phyloP scores from a whole-genome alignment of 106 monocot species.

The Vanilla planifolia region DNA sequence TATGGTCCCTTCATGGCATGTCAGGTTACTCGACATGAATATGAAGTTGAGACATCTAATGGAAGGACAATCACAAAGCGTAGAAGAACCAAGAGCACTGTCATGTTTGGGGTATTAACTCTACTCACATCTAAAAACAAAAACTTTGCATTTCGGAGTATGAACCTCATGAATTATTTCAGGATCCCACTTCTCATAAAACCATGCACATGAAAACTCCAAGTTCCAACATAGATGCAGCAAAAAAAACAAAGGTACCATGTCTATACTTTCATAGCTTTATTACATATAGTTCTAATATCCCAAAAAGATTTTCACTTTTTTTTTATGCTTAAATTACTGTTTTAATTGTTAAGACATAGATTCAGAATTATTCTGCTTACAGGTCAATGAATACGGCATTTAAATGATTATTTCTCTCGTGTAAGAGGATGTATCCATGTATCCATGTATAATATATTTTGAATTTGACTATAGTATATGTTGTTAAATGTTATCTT shows the following conservation, averaged over 20 bases:
- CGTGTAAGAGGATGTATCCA: no score
- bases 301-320: no score
- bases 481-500: no score
- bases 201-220: constrained; percentile 21
- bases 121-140: background rate
- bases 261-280: background rate
- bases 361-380: no score
- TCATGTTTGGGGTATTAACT: constrained; percentile 63
- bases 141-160: background rate
- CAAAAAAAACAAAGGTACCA: constrained; percentile 30
- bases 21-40: constrained; percentile 87
- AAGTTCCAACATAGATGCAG: constrained; percentile 23
- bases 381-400: no score
- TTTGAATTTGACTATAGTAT: no score
- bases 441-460: no score
- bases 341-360: no score
- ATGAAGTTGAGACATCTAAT: constrained; percentile 87
- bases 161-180: background rate
- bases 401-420: no score
- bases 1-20: constrained; percentile 5
- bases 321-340: no score
- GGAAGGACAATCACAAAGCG: constrained; percentile 79
- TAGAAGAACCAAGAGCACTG: constrained; percentile 77
- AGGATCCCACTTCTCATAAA: constrained; percentile 44
- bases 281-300: no score